These are phyloP conservation scores for Gastrolobium villosum DNA, from an alignment of 306 rosid species.

Conservation along the genomic window DNA sequence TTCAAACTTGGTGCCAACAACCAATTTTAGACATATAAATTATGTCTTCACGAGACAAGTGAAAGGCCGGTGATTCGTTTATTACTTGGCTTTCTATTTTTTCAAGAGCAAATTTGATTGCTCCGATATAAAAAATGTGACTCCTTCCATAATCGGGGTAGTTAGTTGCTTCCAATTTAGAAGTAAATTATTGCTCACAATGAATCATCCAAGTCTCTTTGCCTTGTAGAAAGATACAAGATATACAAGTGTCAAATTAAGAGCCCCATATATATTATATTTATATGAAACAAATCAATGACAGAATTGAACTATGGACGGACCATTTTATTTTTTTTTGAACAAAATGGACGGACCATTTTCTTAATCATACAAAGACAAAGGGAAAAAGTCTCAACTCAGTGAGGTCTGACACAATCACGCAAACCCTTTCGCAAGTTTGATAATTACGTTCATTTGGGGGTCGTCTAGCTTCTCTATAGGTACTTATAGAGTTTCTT, in stretches of 20 bases:
- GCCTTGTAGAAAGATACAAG: background rate
- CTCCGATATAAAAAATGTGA: constrained; percentile 15
- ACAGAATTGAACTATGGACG: constrained; percentile 36
- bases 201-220: background rate
- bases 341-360: too few species aligned
- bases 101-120: constrained; percentile 7
- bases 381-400: background rate
- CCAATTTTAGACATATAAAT: too few species aligned
- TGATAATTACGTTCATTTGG: constrained; percentile 29
- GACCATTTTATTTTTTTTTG: too few species aligned
- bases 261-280: constrained; percentile 23
- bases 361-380: constrained; percentile 40
- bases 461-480: background rate
- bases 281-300: constrained; percentile 27
- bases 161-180: constrained; percentile 19
- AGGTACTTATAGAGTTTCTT: constrained; percentile 8
- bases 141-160: constrained; percentile 7
- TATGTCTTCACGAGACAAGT: too few species aligned
- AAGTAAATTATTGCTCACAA: constrained; percentile 24
- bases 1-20: too few species aligned
- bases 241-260: constrained; percentile 50
- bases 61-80: too few species aligned
- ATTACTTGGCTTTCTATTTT: constrained; percentile 15
- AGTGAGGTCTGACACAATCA: constrained; percentile 18
- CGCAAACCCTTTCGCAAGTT: background rate